Conservation (phyloP, 129 eudicot genomes). For the Deinandra increscens region DNA sequence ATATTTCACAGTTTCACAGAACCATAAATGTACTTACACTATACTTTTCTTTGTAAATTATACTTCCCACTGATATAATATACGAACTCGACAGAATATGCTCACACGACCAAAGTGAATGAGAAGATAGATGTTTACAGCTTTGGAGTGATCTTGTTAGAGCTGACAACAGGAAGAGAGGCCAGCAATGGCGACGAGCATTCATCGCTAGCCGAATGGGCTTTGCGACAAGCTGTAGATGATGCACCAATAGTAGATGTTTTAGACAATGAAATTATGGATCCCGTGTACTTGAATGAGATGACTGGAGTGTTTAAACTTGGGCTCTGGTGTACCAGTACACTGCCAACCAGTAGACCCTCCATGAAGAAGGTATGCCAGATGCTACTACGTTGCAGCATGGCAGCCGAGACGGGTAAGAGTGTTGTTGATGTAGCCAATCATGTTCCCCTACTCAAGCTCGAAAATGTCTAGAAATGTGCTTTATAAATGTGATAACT, state of each 20-base stretch:
- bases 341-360: constrained; percentile 61
- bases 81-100: constrained; percentile 50
- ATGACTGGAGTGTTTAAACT: constrained; percentile 58
- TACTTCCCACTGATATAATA: not conserved
- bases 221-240: constrained; percentile 47
- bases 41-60: not conserved
- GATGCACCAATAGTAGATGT: constrained; percentile 46
- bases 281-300: constrained; percentile 46
- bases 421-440: constrained; percentile 36
- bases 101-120: constrained; percentile 58
- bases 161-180: constrained; percentile 79
- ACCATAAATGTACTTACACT: not conserved
- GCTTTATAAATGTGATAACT: no score
- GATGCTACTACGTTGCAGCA: constrained; percentile 43
- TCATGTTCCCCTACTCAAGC: constrained; percentile 59
- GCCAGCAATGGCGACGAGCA: constrained; percentile 59
- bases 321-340: constrained; percentile 73
- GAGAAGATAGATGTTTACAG: constrained; percentile 86
- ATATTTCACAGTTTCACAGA: constrained; percentile 8
- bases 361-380: constrained; percentile 72
- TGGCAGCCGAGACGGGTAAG: constrained; percentile 11
- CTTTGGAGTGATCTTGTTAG: constrained; percentile 84
- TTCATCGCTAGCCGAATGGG: constrained; percentile 65
- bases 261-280: constrained; percentile 51
- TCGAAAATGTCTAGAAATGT: constrained; percentile 16